phyloP scores from a whole-genome alignment of 805 yeast species.

The Myxozyma vanderwaltii region DNA sequence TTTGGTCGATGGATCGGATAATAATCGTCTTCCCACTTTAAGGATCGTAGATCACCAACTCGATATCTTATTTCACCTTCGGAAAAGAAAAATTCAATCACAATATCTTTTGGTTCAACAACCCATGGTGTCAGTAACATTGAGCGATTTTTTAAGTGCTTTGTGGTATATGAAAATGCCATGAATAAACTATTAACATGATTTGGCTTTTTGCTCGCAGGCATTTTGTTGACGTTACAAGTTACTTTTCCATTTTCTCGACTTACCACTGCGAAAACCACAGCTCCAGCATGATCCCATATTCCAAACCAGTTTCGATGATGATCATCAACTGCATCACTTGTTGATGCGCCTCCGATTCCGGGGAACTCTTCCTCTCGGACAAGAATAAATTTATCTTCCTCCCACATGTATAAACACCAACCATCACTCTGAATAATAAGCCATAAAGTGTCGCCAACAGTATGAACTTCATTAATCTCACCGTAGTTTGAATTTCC shows the following conservation, averaged over 20 bases:
- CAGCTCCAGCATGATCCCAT: slow-evolving; percentile 20
- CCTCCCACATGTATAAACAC: slow-evolving; percentile 34
- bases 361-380: slow-evolving; percentile 2
- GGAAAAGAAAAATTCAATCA: slow-evolving; percentile 28
- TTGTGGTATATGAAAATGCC: slow-evolving; percentile 23
- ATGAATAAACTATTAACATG: slow-evolving; percentile 23
- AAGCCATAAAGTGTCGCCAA: slow-evolving; percentile 31
- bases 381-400: slow-evolving; percentile 20
- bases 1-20: slow-evolving; percentile 24
- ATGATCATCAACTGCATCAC: slow-evolving; percentile 25
- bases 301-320: slow-evolving; percentile 31
- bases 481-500: slow-evolving; percentile 26
- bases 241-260: slow-evolving; percentile 2
- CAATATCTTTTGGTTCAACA: slow-evolving; percentile 13
- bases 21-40: slow-evolving; percentile 16
- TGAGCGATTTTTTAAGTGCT: neutral
- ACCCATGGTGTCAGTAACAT: slow-evolving; percentile 7
- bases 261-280: slow-evolving; percentile 18
- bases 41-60: slow-evolving; percentile 19
- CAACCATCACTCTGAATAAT: slow-evolving; percentile 28
- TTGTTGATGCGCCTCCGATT: slow-evolving; percentile 23
- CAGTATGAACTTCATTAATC: slow-evolving; percentile 19
- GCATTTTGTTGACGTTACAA: slow-evolving; percentile 14
- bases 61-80: slow-evolving; percentile 28
- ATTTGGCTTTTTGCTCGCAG: slow-evolving; percentile 26